Percentiles rank a stretch among this genome's conserved stretches.
Evolutionary conservation across 352 stramenopile genomes (phyloP).

Genomic region (Phytophthora cryptogea): DNA sequence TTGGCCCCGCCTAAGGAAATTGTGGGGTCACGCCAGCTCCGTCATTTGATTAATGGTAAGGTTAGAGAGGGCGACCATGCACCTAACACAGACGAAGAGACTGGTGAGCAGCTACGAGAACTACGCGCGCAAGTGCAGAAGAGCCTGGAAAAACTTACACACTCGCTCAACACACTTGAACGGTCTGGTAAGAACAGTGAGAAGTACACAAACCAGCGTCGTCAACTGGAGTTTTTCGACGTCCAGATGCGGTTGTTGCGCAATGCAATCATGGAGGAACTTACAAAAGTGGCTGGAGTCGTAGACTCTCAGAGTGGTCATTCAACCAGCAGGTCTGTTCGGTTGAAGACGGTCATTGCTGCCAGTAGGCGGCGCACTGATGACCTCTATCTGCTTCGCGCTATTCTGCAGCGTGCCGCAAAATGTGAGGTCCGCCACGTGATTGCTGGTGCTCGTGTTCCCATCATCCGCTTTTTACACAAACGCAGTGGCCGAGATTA

Average conservation of each 20-base stretch:
- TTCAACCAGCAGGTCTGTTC: slow-evolving; percentile 22
- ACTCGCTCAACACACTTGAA: slow-evolving; percentile 39
- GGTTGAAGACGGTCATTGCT: slow-evolving; percentile 44
- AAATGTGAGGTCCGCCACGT: slow-evolving; percentile 67
- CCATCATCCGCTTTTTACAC: slow-evolving; percentile 83
- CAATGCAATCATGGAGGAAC: slow-evolving; percentile 36
- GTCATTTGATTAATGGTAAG: slow-evolving; percentile 44
- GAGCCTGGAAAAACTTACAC: slow-evolving; percentile 52
- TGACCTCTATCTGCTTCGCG: slow-evolving; percentile 55
- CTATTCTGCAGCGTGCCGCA: slow-evolving; percentile 45
- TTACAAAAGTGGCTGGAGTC: slow-evolving; percentile 19
- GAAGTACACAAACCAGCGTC: slow-evolving; percentile 36
- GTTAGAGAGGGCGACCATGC: slow-evolving; percentile 11
- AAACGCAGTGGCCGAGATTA: slow-evolving; percentile 41
- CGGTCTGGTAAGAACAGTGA: slow-evolving; percentile 35
- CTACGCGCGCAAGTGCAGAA: slow-evolving; percentile 49
- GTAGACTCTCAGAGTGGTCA: slow-evolving; percentile 11
- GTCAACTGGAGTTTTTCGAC: slow-evolving; percentile 52
- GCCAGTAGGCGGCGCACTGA: slow-evolving; percentile 43
- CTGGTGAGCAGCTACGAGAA: slow-evolving; percentile 41
- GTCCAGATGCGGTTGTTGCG: slow-evolving; percentile 40
- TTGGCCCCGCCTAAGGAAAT: slow-evolving; percentile 25
- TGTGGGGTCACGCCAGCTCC: slow-evolving; percentile 49
- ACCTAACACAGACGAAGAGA: slow-evolving; percentile 14
- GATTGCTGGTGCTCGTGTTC: slow-evolving; percentile 73